A percentile compares a stretch with the other conserved stretches of the same genome.
These are phyloP conservation scores for Blastocystis sp. DNA, from an alignment of 352 stramenopile genomes.

Conservation along the genomic window DNA sequence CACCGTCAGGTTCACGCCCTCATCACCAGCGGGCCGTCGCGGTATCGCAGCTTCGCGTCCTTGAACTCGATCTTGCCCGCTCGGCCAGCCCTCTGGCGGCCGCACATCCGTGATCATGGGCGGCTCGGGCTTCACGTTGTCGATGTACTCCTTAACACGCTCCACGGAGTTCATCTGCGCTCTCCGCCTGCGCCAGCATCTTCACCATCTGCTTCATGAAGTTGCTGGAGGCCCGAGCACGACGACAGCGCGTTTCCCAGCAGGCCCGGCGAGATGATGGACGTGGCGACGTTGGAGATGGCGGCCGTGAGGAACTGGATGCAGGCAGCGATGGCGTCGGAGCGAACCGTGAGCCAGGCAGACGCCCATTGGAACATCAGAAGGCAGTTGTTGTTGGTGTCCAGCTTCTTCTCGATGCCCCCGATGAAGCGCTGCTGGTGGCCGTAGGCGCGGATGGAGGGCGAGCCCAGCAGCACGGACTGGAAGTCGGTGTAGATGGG, in stretches of 20 bases:
- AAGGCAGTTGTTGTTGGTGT: background rate
- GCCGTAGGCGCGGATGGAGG: conserved; percentile 58
- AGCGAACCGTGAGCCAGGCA: conserved; percentile 70
- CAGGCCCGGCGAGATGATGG: conserved; percentile 1
- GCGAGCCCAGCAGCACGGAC: conserved; percentile 49
- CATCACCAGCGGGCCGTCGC: too few relatives aligned
- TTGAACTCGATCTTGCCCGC: too few relatives aligned
- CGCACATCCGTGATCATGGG: too few relatives aligned
- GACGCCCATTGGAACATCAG: conserved; percentile 54
- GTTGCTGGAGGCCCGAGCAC: conserved; percentile 20
- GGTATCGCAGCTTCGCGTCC: too few relatives aligned
- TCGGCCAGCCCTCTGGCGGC: too few relatives aligned
- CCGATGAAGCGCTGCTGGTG: conserved; percentile 1
- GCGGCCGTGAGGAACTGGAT: conserved; percentile 68
- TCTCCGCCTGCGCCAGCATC: conserved; percentile 70
- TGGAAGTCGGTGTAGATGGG: conserved; percentile 70
- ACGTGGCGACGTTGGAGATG: conserved; percentile 52
- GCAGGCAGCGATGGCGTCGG: conserved; percentile 69
- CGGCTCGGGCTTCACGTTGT: conserved; percentile 22
- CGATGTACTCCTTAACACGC: conserved; percentile 69
- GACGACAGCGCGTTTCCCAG: conserved; percentile 52
- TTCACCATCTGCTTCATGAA: conserved; percentile 67
- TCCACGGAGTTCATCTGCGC: conserved; percentile 71
- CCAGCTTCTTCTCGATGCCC: conserved; percentile 19
- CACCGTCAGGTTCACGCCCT: too few relatives aligned